Evolutionary conservation across 2,329 filamentous ascomycete genomes (phyloP).

Genomic region (Trichoderma harzianum): DNA sequence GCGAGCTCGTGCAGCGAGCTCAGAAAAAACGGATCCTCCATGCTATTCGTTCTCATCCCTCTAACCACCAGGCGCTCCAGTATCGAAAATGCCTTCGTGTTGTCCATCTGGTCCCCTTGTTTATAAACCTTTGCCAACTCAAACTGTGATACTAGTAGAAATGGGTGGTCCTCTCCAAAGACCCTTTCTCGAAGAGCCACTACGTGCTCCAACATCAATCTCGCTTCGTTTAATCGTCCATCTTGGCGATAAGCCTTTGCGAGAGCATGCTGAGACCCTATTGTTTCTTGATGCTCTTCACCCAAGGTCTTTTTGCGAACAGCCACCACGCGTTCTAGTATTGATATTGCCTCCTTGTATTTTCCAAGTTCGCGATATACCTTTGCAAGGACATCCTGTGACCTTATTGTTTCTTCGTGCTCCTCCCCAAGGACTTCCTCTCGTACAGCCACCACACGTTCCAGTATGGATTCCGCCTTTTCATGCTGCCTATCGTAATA

Average conservation of each 20-base stretch:
- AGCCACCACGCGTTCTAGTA: slow-evolving; percentile 4
- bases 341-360: slow-evolving; percentile 1
- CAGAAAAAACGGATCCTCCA: background rate
- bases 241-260: background rate
- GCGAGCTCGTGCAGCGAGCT: background rate
- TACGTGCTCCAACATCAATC: background rate
- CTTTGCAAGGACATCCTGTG: background rate
- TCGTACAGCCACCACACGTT: background rate
- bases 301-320: background rate
- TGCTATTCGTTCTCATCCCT: background rate
- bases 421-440: background rate
- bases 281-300: background rate
- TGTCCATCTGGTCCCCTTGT: background rate
- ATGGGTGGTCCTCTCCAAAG: background rate
- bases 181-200: background rate
- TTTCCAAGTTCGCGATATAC: background rate
- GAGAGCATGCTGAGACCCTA: background rate
- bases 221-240: background rate
- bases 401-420: background rate
- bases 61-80: background rate
- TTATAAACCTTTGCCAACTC: background rate
- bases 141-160: slow-evolving; percentile 1
- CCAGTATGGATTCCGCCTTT: slow-evolving; percentile 7
- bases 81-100: background rate
- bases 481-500: background rate